Base-by-base conservation (phyloP, 1,139 yeast genomes). In the Diutina ranongensis region DNA sequence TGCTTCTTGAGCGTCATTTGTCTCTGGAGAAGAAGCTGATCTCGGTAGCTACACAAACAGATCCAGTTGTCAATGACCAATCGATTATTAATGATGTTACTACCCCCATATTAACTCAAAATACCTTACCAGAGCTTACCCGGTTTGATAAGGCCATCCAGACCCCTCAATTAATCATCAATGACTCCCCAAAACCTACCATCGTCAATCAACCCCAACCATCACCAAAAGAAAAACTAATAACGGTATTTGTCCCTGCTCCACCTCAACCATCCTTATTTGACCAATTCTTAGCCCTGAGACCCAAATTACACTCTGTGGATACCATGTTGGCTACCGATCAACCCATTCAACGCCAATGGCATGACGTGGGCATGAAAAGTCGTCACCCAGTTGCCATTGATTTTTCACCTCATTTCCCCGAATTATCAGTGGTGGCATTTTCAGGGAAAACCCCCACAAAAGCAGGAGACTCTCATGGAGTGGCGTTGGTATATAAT, bases 371-470 rank as follows among this genome's bases (percentile, higher is more conserved):
- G 13, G 42, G 42, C 7, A 25, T 38, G 13, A 22, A n/a, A 2
- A 8, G 16, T 20, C 42, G 42, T 18, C 28, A 15, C 3, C 21
- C 32, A 4, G 32, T 38, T 5, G 12, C 32, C 13, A 16, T 38
- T n/a, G 42, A 38, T 15, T 4, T 15, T 1, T 38, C 42, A 10
- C 32, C 42, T 7, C 42, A 38, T 25, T 38, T 25, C 20, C 32
- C 42, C 20, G 42, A 38, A 7, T 25, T 38, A 13, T 15, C 15
- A 21, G 42, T 25, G 32, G 42, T 38, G 21, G 42, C 42, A 16
- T 38, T 38, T 25, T 22, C 32, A 4, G 31, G 32, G 3, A 38
- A 38, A 12, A 21, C 42, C n/a, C 32, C 21, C 10, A n/a, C 42
- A 2, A 16, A 22, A 22, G 19, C 42, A 10, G 33, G 42, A 3